phyloP scores from a whole-genome alignment of 805 yeast genomes.

The Yarrowia alimentaria region DNA sequence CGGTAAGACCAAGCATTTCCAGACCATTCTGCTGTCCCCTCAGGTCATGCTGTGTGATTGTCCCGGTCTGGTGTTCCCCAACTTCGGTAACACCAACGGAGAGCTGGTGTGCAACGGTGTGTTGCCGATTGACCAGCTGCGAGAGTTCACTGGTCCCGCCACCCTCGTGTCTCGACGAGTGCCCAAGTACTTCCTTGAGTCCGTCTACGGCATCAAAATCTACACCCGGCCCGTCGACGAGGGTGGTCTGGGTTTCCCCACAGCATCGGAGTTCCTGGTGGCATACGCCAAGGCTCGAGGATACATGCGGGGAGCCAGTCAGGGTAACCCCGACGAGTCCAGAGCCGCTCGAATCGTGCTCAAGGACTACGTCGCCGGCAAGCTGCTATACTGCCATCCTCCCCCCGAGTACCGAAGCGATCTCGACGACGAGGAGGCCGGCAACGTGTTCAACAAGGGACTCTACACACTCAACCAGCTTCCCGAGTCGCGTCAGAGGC shows the following conservation, averaged over 20 bases:
- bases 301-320: slow-evolving; percentile 79
- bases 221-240: slow-evolving; percentile 71
- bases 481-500: slow-evolving; percentile 72
- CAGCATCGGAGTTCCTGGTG: slow-evolving; percentile 80
- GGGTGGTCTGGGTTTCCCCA: slow-evolving; percentile 85
- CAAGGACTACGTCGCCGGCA: slow-evolving; percentile 94
- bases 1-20: slow-evolving; percentile 98
- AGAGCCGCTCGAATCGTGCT: slow-evolving; percentile 89
- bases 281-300: slow-evolving; percentile 98
- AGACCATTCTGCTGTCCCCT: slow-evolving; percentile 82
- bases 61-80: slow-evolving; percentile 98
- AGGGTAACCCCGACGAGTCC: slow-evolving; percentile 94
- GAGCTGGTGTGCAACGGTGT: slow-evolving; percentile 98
- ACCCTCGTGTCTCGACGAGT: slow-evolving; percentile 81
- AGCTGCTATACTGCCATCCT: slow-evolving; percentile 76
- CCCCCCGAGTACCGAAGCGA: slow-evolving; percentile 47
- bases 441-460: slow-evolving; percentile 73
- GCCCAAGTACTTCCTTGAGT: slow-evolving; percentile 86
- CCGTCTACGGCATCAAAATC: slow-evolving; percentile 88
- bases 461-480: slow-evolving; percentile 62
- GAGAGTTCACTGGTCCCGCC: slow-evolving; percentile 88
- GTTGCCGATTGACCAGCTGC: slow-evolving; percentile 93
- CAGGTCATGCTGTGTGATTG: slow-evolving; percentile 91
- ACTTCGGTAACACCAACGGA: slow-evolving; percentile 93
- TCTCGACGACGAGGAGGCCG: slow-evolving; percentile 47